phyloP scores from a whole-genome alignment of 2,329 filamentous ascomycete genomes.

The Cordyceps fumosorosea region DNA sequence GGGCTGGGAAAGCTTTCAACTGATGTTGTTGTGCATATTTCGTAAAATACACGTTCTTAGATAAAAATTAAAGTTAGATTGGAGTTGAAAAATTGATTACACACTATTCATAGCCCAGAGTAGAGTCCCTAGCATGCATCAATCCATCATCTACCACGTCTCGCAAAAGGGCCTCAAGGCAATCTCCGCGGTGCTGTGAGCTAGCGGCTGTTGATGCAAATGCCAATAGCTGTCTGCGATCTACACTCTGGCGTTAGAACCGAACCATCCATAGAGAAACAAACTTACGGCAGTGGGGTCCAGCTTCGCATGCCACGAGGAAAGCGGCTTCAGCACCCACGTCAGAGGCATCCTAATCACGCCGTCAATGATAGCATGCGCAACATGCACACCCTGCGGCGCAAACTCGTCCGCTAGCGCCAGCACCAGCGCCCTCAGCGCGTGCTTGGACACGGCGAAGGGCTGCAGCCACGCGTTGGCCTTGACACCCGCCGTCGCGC shows the following conservation, averaged over 20 bases:
- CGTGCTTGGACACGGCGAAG: conserved; percentile 9
- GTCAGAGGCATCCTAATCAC: conserved; percentile 13
- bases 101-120: background rate
- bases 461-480: conserved; percentile 14
- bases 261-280: background rate
- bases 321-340: conserved; percentile 12
- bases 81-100: background rate
- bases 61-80: background rate
- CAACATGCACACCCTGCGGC: conserved; percentile 12
- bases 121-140: background rate
- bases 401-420: conserved; percentile 6
- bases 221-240: conserved; percentile 14
- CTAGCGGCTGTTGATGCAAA: conserved; percentile 5
- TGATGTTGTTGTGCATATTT: background rate
- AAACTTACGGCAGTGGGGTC: conserved; percentile 9
- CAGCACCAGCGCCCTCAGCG: conserved; percentile 1
- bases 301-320: conserved; percentile 12
- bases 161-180: conserved; percentile 9
- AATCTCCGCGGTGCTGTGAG: conserved; percentile 4
- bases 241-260: background rate
- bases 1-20: conserved; percentile 1
- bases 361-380: conserved; percentile 12
- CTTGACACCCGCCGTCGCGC: conserved; percentile 11
- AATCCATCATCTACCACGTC: background rate
- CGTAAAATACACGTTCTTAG: background rate